phyloP scores from a whole-genome alignment of 495 filamentous ascomycete species.

The Rhizodiscina lignyota region DNA sequence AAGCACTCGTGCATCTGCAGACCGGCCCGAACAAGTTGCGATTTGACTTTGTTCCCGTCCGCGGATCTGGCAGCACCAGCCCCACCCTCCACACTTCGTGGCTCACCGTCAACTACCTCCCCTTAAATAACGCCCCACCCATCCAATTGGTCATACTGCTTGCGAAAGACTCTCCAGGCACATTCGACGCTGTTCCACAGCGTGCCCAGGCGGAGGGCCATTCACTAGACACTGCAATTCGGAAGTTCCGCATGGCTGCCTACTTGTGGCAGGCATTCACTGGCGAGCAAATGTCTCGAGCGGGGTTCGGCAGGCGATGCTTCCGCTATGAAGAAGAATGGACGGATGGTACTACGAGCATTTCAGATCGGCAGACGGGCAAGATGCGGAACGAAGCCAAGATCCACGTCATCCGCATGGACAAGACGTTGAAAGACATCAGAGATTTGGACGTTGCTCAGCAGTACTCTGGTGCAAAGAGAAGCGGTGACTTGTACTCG shows the following conservation, averaged over 20 bases:
- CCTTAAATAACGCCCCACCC: conserved; percentile 56
- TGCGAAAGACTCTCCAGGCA: conserved; percentile 73
- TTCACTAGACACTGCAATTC: conserved; percentile 56
- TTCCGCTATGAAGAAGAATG: conserved; percentile 90
- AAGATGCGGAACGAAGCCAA: conserved; percentile 80
- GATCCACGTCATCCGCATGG: conserved; percentile 61
- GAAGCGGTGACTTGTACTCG: conserved; percentile 51
- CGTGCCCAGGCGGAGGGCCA: conserved; percentile 64
- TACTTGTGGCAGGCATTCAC: conserved; percentile 96
- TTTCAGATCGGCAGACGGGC: conserved; percentile 46
- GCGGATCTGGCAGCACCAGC: conserved; percentile 24
- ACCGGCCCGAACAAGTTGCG: conserved; percentile 74
- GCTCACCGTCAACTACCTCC: conserved; percentile 70
- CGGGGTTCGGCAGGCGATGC: conserved; percentile 63
- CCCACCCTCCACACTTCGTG: conserved; percentile 71
- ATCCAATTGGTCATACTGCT: conserved; percentile 73
- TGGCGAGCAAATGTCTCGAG: conserved; percentile 82
- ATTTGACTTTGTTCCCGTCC: conserved; percentile 45
- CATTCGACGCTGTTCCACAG: conserved; percentile 68
- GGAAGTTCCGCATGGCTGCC: conserved; percentile 78
- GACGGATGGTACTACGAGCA: conserved; percentile 61
- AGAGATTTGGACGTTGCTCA: conserved; percentile 65
- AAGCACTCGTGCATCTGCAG: conserved; percentile 70
- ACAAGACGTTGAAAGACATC: conserved; percentile 75
- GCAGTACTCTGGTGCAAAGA: conserved; percentile 49